Evolutionary conservation across 2,329 filamentous ascomycete genomes (phyloP).

Genomic region (Seiridium unicorne): DNA sequence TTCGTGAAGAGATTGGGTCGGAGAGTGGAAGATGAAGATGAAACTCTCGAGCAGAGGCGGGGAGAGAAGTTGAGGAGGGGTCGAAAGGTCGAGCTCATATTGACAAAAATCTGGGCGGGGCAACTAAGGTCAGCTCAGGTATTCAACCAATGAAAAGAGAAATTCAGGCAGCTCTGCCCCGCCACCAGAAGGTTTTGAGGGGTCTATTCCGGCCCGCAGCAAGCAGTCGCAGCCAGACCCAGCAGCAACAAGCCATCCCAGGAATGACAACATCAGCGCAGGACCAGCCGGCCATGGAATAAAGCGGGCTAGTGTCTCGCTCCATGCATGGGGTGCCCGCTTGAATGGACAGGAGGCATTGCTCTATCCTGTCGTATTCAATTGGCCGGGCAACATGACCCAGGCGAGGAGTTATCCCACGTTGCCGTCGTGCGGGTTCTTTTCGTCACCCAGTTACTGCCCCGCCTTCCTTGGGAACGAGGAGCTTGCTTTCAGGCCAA

Average conservation of each 20-base stretch:
- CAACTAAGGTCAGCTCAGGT: constrained; percentile 7
- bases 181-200: constrained; percentile 6
- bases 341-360: not conserved
- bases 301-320: not conserved
- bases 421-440: not conserved
- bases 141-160: not conserved
- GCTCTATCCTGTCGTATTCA: not conserved
- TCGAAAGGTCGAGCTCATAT: constrained; percentile 9
- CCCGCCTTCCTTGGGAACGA: not conserved
- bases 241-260: not conserved
- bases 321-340: not conserved
- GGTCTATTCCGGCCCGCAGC: constrained; percentile 2
- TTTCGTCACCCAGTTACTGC: not conserved
- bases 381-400: not conserved
- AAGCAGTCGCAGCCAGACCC: not conserved
- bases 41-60: constrained; percentile 34
- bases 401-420: not conserved
- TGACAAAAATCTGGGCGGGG: constrained; percentile 11
- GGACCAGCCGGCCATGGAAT: not conserved
- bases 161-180: constrained; percentile 1
- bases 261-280: not conserved
- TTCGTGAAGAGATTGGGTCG: constrained; percentile 23
- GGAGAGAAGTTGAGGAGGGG: constrained; percentile 12
- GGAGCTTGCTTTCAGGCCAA: not conserved
- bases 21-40: constrained; percentile 35